Conservation (phyloP, 176 grass and related monocot genomes). For the Triticum dicoccoides region DNA sequence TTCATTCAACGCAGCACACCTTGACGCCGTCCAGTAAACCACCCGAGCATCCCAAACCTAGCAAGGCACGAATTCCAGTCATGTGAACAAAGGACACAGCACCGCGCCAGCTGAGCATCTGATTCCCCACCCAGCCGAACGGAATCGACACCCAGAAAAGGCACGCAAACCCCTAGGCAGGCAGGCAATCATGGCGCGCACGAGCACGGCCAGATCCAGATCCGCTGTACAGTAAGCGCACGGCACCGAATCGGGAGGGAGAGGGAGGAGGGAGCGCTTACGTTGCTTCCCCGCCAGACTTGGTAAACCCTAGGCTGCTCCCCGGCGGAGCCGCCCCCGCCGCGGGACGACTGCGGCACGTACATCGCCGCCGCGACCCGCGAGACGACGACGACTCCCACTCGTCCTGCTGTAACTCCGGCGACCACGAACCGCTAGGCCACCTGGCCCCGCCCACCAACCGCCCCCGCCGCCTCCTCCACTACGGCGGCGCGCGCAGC, state of each 20-base stretch:
- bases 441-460: not conserved
- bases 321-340: conserved; percentile 21
- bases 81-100: not conserved
- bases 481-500: not conserved
- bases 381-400: not conserved
- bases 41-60: not conserved
- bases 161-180: conserved; percentile 15
- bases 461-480: not conserved
- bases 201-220: conserved; percentile 57
- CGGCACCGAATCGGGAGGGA: not conserved
- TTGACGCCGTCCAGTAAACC: not conserved
- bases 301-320: conserved; percentile 84
- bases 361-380: conserved; percentile 59
- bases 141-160: not conserved
- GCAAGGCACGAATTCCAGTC: not conserved
- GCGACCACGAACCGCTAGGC: not conserved
- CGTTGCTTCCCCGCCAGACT: conserved; percentile 94
- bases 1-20: not conserved
- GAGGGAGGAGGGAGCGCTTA: conserved; percentile 41
- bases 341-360: conserved; percentile 47
- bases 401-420: not conserved
- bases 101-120: not conserved
- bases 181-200: not conserved
- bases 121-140: not conserved
- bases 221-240: conserved; percentile 1